These are phyloP conservation scores for Calocybe indica DNA, from an alignment of 768 basidiomycete genomes.

Conservation along the genomic window DNA sequence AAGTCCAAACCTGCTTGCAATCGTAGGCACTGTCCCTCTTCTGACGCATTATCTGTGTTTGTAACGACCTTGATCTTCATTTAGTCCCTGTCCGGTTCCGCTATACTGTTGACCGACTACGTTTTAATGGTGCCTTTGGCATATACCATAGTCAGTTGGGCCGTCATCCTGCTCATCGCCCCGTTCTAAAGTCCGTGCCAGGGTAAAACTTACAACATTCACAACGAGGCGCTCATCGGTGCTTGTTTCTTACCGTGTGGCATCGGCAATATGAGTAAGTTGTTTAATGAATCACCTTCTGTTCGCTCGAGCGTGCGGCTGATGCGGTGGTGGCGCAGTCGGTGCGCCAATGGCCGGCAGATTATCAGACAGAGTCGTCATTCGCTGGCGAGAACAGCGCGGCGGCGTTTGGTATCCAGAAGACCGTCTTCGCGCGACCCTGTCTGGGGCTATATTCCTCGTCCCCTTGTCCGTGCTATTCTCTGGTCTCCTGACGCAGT, in stretches of 20 bases:
- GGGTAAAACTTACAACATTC: slow-evolving; percentile 53
- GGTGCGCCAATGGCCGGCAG: slow-evolving; percentile 56
- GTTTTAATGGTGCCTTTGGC: slow-evolving; percentile 54
- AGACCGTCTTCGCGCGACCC: slow-evolving; percentile 53
- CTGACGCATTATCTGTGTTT: neutral
- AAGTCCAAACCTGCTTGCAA: slow-evolving; percentile 51
- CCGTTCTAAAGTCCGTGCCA: slow-evolving; percentile 21
- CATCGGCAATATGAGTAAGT: slow-evolving; percentile 52
- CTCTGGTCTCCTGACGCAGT: slow-evolving; percentile 46
- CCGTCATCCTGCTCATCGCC: neutral
- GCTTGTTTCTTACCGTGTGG: slow-evolving; percentile 58
- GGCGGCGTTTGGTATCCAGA: slow-evolving; percentile 62
- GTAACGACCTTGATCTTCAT: neutral
- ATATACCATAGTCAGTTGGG: slow-evolving; percentile 52
- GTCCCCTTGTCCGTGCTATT: slow-evolving; percentile 46
- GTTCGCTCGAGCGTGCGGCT: neutral
- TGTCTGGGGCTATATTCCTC: slow-evolving; percentile 39
- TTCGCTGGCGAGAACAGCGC: slow-evolving; percentile 40
- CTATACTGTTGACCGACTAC: slow-evolving; percentile 32
- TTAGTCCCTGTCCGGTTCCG: slow-evolving; percentile 24
- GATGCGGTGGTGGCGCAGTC: slow-evolving; percentile 25
- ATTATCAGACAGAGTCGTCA: slow-evolving; percentile 50
- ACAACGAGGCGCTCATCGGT: slow-evolving; percentile 52
- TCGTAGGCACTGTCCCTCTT: slow-evolving; percentile 32
- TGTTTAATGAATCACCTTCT: neutral